Base-by-base conservation (phyloP, 345 rosid genomes). In the Litchi chinensis region DNA sequence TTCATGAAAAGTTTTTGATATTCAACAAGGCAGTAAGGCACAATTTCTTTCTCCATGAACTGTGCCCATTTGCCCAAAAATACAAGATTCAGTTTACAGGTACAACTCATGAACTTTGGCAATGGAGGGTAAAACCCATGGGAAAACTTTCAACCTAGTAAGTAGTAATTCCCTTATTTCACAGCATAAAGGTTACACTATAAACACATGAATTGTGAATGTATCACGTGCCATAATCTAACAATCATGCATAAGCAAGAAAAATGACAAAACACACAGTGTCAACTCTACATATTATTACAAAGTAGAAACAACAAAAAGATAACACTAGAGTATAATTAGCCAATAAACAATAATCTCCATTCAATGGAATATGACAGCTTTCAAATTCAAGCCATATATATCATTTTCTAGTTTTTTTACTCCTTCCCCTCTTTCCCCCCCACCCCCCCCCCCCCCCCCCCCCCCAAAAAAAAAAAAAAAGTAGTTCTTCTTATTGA, bases 371-470 rank as follows among this genome's bases (percentile, higher is more conserved):
- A 68, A 22, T 18, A 70, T 54, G 48, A 46, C 41, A 16, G 26
- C 65, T n/a, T 41, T 60, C 52, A 70, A 68, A 57, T 24, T 24
- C 44, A 66, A 68, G 46, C 52, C 71, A 65, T 10, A 10, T n/a
- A 65, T 41, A 59, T 5, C n/a, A 73, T 57, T 72, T 65, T 72
- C 60, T 4, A 59, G 52, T 63, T 74, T 62, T 24, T 48, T 63
- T 62, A 68, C 54, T 66, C 28, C n/a, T n/a, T n/a, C n/a, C n/a
- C n/a, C n/a, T n/a, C n/a, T n/a, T n/a, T n/a, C n/a, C n/a, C n/a
- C n/a, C n/a, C n/a, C n/a, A 65, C 52, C 32, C 32, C 32, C 32
- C 32, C 32, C 32, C 32, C 32, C 2, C 32, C 32, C 1, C 32
- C 32, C 2, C 32, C 2, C 32, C 28, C 28, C 28, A 44, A 66